Conservation (phyloP, 1,284 basidiomycete genomes). For the Uromyces viciae-fabae region DNA sequence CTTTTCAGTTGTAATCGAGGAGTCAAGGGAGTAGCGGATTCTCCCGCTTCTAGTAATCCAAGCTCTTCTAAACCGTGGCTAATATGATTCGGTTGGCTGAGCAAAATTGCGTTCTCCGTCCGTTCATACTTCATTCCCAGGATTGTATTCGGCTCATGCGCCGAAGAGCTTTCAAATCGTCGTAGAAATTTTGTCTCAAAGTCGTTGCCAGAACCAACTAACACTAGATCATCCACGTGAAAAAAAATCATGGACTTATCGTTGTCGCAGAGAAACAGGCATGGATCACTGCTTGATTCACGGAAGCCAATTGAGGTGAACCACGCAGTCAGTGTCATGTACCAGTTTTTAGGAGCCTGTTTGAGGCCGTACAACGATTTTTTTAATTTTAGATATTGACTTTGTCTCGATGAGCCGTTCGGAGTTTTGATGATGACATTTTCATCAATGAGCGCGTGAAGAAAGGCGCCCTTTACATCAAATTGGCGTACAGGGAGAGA, state of each 20-base stretch:
- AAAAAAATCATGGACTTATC: background rate
- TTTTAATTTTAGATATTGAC: background rate
- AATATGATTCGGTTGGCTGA: background rate
- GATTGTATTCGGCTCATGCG: background rate
- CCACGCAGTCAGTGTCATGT: background rate
- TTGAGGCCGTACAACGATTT: background rate
- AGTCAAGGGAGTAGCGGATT: too few species aligned
- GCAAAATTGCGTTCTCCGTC: background rate
- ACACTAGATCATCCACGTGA: background rate
- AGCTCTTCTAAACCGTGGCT: background rate
- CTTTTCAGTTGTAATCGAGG: too few species aligned
- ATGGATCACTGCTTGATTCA: background rate
- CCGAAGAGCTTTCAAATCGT: background rate
- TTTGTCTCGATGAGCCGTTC: background rate
- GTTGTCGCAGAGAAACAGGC: background rate
- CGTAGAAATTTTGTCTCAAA: background rate
- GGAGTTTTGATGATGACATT: background rate
- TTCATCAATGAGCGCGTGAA: background rate
- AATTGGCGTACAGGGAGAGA: too few species aligned
- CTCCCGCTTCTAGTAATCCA: background rate
- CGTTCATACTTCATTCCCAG: background rate
- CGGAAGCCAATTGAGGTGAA: background rate
- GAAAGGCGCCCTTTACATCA: background rate
- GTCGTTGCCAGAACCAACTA: background rate
- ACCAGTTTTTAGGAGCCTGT: background rate